Evolutionary conservation across 2,329 filamentous ascomycete genomes (phyloP).

Genomic region (Stemphylium lycopersici): DNA sequence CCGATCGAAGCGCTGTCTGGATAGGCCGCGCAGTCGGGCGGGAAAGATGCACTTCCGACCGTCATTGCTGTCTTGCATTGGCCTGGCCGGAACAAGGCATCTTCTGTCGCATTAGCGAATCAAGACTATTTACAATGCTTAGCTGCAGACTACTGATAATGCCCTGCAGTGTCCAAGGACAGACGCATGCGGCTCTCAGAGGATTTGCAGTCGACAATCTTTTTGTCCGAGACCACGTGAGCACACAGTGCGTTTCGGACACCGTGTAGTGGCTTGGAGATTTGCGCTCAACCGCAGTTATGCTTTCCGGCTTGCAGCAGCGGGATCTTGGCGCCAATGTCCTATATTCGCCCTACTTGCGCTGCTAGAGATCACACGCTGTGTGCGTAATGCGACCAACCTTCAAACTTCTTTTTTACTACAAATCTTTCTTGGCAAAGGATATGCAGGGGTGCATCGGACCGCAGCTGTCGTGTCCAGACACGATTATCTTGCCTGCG

Average conservation of each 20-base stretch:
- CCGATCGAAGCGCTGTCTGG: slow-evolving; percentile 10
- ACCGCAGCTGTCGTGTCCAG: slow-evolving; percentile 4
- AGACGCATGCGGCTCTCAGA: slow-evolving; percentile 17
- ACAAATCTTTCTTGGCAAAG: slow-evolving; percentile 11
- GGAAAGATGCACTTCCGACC: slow-evolving; percentile 15
- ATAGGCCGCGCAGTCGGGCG: neutral
- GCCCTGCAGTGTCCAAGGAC: slow-evolving; percentile 23
- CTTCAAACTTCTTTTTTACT: slow-evolving; percentile 3
- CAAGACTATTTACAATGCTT: slow-evolving; percentile 29
- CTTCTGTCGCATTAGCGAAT: slow-evolving; percentile 26
- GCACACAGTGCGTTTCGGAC: slow-evolving; percentile 1
- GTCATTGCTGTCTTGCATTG: slow-evolving; percentile 25
- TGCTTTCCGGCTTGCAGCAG: neutral
- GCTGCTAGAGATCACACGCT: slow-evolving; percentile 4
- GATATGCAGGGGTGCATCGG: slow-evolving; percentile 2
- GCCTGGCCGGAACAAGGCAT: slow-evolving; percentile 29
- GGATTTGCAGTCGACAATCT: neutral
- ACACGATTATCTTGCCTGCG: slow-evolving; percentile 3
- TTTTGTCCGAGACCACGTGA: slow-evolving; percentile 10
- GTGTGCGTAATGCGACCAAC: slow-evolving; percentile 1
- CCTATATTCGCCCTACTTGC: neutral
- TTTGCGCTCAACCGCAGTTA: neutral
- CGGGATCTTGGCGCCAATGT: neutral
- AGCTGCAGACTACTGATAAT: slow-evolving; percentile 27
- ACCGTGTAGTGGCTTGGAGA: neutral